Conservation (phyloP, 2,329 filamentous ascomycete genomes). For the Colletotrichum tamarilloi region DNA sequence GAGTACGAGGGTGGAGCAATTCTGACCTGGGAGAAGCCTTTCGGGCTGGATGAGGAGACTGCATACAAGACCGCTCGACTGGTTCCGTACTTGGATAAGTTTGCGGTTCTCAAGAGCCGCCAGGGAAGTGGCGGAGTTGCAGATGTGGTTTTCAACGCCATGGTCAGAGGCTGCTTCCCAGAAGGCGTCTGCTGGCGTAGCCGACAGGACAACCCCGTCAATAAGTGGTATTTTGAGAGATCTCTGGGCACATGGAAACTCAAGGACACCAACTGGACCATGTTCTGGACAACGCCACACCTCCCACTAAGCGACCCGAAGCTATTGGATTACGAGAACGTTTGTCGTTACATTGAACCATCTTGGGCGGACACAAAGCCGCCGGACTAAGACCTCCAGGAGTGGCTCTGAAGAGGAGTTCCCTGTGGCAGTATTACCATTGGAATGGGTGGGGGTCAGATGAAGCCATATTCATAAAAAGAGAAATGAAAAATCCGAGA, state of each 20-base stretch:
- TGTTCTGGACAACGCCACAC: slow-evolving; percentile 94
- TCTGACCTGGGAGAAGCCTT: slow-evolving; percentile 90
- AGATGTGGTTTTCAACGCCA: slow-evolving; percentile 95
- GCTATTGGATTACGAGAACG: slow-evolving; percentile 77
- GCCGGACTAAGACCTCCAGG: slow-evolving; percentile 19
- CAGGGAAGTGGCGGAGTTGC: slow-evolving; percentile 94
- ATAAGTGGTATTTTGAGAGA: slow-evolving; percentile 99
- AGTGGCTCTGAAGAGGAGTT: neutral
- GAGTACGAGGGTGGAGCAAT: slow-evolving; percentile 97
- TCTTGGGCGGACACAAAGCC: slow-evolving; percentile 71
- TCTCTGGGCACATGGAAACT: slow-evolving; percentile 87
- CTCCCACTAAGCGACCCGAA: slow-evolving; percentile 65
- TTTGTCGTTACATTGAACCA: slow-evolving; percentile 74
- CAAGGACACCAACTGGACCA: slow-evolving; percentile 87
- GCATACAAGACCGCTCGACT: slow-evolving; percentile 69
- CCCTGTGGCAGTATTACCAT: neutral
- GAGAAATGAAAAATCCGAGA: neutral
- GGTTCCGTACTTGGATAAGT: slow-evolving; percentile 97
- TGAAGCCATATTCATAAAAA: neutral
- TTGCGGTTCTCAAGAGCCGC: slow-evolving; percentile 87
- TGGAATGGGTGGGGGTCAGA: neutral
- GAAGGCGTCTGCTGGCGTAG: slow-evolving; percentile 93
- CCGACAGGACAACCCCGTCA: slow-evolving; percentile 91
- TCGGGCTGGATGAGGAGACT: slow-evolving; percentile 65
- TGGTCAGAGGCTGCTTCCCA: slow-evolving; percentile 91